Evolutionary conservation across 2,329 filamentous ascomycete genomes (phyloP), one percentile per base, ranked within the genome.

Genomic region (Escovopsis sp.): DNA sequence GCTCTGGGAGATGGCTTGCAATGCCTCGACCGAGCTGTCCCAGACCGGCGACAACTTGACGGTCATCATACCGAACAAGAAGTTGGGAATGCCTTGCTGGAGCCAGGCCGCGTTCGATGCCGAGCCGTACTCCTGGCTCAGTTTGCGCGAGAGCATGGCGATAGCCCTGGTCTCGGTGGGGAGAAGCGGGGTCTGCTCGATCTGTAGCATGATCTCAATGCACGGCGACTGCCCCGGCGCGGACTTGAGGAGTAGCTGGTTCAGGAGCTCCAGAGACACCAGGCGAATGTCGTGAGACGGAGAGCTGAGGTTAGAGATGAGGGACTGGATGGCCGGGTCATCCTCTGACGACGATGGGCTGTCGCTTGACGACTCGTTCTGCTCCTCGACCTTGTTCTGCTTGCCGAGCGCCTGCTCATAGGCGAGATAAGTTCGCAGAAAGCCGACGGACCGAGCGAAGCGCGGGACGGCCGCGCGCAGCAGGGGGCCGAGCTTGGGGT

Each of bases 61-160:
- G 1, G 88, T 91, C 46, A 96, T 71, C 61, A 95, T 73, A 39
- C 91, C 91, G 52, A 95, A 94, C 52, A 86, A 79, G 54, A 88
- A 96, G 0, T 76, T 72, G 0, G 88, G 84, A 28, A 96, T 72
- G 6, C 86, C 77, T 52, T 74, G 71, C 45, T 74, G 69, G 49
- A 93, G 64, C 75, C 81, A 84, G 28, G 73, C 73, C 33, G 74
- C 69, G 2, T 73, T 64, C 35, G 68, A 65, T 9, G 80, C 56
- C 23, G 72, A 67, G 6, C 72, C 62, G 56, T 91, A 94, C 28
- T 63, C 63, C 42, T 70, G 64, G 12, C 80, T 69, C 36, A 95
- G 70, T 53, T 85, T 87, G 38, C 89, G 82, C 42, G 95, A 73
- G 48, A 89, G 79, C 74, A 95, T 93, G 2, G 85, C 81, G 32